Evolutionary conservation across 257 asterid genomes (phyloP).

Genomic region (Nicotiana tomentosiformis): DNA sequence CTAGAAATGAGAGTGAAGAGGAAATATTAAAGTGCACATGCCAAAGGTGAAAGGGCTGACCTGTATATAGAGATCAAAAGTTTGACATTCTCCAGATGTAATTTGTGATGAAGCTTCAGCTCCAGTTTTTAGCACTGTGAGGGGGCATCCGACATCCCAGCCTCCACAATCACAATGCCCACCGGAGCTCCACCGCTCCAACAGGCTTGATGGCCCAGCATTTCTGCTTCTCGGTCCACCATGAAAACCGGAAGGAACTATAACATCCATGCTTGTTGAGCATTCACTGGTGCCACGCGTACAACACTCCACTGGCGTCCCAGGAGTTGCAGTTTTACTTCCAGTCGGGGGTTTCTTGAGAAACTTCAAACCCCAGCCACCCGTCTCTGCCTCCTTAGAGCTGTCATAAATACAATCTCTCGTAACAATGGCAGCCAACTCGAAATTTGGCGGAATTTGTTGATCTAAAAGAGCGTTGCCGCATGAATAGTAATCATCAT

Average conservation of each 20-base stretch:
- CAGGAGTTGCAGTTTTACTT: slow-evolving; percentile 10
- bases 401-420: slow-evolving; percentile 36
- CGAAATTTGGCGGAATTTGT: slow-evolving; percentile 39
- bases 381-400: slow-evolving; percentile 35
- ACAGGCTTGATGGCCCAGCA: slow-evolving; percentile 71
- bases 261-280: slow-evolving; percentile 55
- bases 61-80: slow-evolving; percentile 66
- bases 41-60: slow-evolving; percentile 22
- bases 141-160: slow-evolving; percentile 90
- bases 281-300: slow-evolving; percentile 37
- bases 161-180: slow-evolving; percentile 96
- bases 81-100: slow-evolving; percentile 44
- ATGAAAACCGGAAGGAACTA: slow-evolving; percentile 77
- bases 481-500: slow-evolving; percentile 15
- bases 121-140: slow-evolving; percentile 45
- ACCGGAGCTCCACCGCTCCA: slow-evolving; percentile 71
- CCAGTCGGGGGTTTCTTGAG: slow-evolving; percentile 36
- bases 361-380: slow-evolving; percentile 97
- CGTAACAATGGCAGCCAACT: slow-evolving; percentile 71
- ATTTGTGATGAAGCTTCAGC: slow-evolving; percentile 17
- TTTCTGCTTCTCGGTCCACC: slow-evolving; percentile 66
- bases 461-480: slow-evolving; percentile 17
- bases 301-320: slow-evolving; percentile 20
- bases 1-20: not conserved
- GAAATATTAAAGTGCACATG: not conserved